A percentile compares a stretch with the other conserved stretches of the same genome.
Conservation (phyloP, 2,329 filamentous ascomycete species). For the Colletotrichum sp. region DNA sequence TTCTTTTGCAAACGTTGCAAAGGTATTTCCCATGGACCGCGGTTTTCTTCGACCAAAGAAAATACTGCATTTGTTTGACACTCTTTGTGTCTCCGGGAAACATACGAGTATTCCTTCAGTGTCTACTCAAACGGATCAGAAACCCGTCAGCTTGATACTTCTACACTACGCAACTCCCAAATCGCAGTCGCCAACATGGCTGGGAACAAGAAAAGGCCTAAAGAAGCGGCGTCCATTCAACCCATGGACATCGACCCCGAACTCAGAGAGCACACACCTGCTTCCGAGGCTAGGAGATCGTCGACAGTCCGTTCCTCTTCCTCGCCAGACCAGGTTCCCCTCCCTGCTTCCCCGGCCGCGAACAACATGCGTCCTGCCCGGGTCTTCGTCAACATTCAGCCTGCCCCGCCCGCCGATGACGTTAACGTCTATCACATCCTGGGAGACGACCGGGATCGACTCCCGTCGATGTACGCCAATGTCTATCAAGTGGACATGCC, state of each 20-base stretch:
- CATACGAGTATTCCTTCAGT: neutral
- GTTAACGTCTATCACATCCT: neutral
- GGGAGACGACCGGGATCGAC: neutral
- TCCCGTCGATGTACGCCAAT: neutral
- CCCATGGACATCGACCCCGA: neutral
- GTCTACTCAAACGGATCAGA: fast-evolving
- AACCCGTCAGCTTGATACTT: neutral
- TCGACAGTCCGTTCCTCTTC: neutral
- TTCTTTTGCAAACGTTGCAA: neutral
- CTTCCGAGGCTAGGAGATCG: neutral
- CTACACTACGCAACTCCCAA: neutral
- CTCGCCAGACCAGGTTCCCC: neutral
- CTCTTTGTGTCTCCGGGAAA: fast-evolving
- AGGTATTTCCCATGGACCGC: neutral
- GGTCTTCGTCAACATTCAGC: neutral
- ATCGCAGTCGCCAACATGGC: neutral
- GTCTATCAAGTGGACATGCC: neutral
- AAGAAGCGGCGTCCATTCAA: neutral
- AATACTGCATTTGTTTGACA: neutral
- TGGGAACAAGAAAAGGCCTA: neutral
- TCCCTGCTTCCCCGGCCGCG: too few species aligned
- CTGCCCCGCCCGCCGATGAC: neutral
- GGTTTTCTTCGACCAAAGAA: neutral
- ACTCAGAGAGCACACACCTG: neutral
- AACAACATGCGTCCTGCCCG: neutral